A percentile compares a stretch with the other conserved stretches of the same genome.
Conservation (phyloP, 2,329 filamentous ascomycete species). For the Neoarthrinium moseri region DNA sequence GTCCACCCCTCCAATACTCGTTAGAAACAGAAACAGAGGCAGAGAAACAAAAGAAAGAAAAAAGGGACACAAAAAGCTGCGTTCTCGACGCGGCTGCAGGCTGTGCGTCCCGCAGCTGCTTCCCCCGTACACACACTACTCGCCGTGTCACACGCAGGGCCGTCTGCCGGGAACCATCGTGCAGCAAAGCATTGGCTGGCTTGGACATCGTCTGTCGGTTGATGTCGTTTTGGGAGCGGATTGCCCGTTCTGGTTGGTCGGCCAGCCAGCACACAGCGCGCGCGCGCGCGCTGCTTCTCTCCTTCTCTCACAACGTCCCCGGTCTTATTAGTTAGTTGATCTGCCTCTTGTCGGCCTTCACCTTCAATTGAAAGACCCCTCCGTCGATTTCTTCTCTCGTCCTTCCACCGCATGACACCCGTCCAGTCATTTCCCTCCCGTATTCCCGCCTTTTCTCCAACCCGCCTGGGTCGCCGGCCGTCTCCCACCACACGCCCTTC, state of each 20-base stretch:
- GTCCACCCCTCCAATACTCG: not conserved
- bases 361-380: not conserved
- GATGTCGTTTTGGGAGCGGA: not conserved
- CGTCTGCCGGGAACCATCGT: not conserved
- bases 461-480: conserved; percentile 7
- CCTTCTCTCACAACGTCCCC: not conserved
- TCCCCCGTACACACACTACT: not conserved
- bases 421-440: not conserved
- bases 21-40: no score
- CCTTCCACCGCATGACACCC: conserved; percentile 7
- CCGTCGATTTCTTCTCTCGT: not conserved
- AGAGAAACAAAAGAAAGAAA: no score
- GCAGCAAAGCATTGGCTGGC: not conserved
- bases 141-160: not conserved
- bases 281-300: no score
- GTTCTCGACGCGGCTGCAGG: conserved; percentile 8
- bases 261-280: no score
- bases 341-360: not conserved
- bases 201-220: not conserved
- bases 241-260: conserved; percentile 10
- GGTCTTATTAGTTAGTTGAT: not conserved
- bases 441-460: not conserved
- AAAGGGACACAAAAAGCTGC: conserved; percentile 2
- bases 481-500: no score
- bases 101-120: conserved; percentile 8